Conservation (phyloP, 2,329 filamentous ascomycete genomes). For the Talaromyces sp. region DNA sequence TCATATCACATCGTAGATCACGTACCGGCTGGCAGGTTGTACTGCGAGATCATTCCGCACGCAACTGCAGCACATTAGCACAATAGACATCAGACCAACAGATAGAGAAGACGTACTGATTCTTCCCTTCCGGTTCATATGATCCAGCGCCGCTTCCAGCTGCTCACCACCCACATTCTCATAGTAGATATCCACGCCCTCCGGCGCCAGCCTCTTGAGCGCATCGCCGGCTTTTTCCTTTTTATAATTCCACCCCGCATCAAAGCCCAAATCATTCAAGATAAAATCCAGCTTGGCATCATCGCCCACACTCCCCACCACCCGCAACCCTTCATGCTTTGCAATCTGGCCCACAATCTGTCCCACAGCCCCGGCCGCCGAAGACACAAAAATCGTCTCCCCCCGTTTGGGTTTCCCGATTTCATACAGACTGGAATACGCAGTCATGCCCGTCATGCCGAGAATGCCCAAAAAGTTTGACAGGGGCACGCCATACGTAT, state of each 20-base stretch:
- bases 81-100: not conserved
- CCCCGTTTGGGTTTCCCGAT: conserved; percentile 71
- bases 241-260: conserved; percentile 82
- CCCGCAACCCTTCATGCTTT: conserved; percentile 71
- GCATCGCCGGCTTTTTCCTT: conserved; percentile 66
- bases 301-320: conserved; percentile 74
- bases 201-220: conserved; percentile 63
- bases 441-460: conserved; percentile 73
- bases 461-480: conserved; percentile 75
- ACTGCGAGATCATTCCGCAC: conserved; percentile 69
- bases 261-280: conserved; percentile 63
- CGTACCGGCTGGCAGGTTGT: conserved; percentile 52
- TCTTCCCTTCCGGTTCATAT: conserved; percentile 61
- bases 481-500: conserved; percentile 44
- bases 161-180: conserved; percentile 76
- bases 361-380: conserved; percentile 75
- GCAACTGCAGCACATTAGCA: conserved; percentile 28
- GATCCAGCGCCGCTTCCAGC: conserved; percentile 61
- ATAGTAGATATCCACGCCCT: conserved; percentile 79
- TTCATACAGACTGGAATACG: conserved; percentile 68
- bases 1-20: not conserved
- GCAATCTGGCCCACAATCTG: conserved; percentile 79
- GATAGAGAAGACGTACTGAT: conserved; percentile 36
- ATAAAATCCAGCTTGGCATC: conserved; percentile 78
- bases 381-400: conserved; percentile 77